phyloP scores from a whole-genome alignment of 2,329 filamentous ascomycete genomes.

The Fusarium denticulatum region DNA sequence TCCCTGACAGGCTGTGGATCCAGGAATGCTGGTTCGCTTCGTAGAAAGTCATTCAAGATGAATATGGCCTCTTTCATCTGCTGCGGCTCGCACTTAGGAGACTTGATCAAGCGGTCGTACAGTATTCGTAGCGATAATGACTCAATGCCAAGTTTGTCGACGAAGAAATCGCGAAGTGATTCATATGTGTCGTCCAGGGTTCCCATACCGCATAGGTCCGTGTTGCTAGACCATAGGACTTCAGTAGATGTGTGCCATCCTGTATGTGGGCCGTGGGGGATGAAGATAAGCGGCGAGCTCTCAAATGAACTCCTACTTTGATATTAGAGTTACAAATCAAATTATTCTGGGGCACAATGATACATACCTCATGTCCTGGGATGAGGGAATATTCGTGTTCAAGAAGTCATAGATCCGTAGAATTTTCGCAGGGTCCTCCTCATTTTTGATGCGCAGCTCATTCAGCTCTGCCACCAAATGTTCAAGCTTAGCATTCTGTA shows the following conservation, averaged over 20 bases:
- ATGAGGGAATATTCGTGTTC: not conserved
- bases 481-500: not conserved
- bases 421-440: fast-evolving
- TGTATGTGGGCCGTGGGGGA: not conserved
- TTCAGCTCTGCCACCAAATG: not conserved
- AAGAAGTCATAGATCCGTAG: fast-evolving
- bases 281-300: not conserved
- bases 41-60: not conserved
- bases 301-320: not conserved
- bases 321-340: not conserved
- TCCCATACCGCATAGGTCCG: not conserved
- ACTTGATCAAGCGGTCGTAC: not conserved
- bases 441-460: not conserved
- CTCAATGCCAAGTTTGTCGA: not conserved
- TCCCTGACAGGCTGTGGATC: not conserved
- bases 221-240: not conserved
- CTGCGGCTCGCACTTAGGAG: not conserved
- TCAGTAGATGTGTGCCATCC: not conserved
- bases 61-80: not conserved
- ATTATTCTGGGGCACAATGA: not conserved
- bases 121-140: not conserved
- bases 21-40: not conserved
- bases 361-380: not conserved
- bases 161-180: not conserved
- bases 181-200: not conserved